Conservation (phyloP, 345 rosid genomes). For the Sonneratia alba region DNA sequence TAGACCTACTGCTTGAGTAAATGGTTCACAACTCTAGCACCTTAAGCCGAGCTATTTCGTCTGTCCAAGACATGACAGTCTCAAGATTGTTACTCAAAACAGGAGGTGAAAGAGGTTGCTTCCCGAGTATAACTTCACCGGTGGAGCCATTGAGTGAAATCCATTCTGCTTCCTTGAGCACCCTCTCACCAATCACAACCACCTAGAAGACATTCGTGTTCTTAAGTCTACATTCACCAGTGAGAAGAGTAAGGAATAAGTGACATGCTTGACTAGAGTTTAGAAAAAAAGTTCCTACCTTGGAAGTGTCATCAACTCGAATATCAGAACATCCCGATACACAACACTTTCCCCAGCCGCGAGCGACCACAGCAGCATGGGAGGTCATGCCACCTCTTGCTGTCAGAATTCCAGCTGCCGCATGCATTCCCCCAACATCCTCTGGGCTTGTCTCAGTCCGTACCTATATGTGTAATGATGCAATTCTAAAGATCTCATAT, state of each 20-base stretch:
- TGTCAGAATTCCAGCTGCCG: constrained; percentile 83
- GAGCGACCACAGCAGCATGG: constrained; percentile 96
- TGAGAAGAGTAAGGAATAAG: background rate
- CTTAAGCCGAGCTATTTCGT: constrained; percentile 63
- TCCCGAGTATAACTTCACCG: constrained; percentile 81
- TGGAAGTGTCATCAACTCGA: constrained; percentile 57
- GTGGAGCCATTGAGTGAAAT: constrained; percentile 85
- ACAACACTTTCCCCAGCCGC: constrained; percentile 98
- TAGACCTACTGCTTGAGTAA: background rate
- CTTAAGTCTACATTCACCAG: background rate
- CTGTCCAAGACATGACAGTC: constrained; percentile 90
- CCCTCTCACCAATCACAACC: constrained; percentile 38
- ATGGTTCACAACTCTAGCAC: constrained; percentile 15
- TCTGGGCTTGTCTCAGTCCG: constrained; percentile 93
- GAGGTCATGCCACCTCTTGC: constrained; percentile 99
- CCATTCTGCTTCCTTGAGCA: constrained; percentile 79
- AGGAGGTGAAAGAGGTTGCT: constrained; percentile 78
- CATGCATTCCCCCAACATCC: constrained; percentile 96
- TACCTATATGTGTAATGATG: constrained; percentile 31
- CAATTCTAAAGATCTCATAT: background rate
- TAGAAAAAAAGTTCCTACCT: constrained; percentile 24
- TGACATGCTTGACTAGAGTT: background rate
- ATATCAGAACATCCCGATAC: constrained; percentile 82
- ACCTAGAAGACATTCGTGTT: constrained; percentile 26
- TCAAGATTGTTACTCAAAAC: constrained; percentile 68